Base-by-base conservation (phyloP, 192 early-diverging fungal genomes). In the Coemansia sp. region DNA sequence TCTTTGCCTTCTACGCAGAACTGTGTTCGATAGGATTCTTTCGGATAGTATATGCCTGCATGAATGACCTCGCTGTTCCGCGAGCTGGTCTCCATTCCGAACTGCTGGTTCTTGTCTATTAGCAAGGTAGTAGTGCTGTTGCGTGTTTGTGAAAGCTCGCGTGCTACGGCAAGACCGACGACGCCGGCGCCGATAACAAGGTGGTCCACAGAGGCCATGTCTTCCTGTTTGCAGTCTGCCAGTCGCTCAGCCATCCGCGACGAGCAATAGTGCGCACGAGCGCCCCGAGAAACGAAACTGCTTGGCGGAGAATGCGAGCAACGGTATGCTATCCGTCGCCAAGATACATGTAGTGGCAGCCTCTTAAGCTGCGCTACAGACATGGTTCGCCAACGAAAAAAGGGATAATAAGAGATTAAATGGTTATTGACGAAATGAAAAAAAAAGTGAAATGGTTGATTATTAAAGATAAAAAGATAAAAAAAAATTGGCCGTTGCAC, bases 21-120 rank as follows among this genome's bases (percentile, higher is more conserved):
- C 32, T 52, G 59, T 9, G 93, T 93, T 69, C 93, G 93, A 39
- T 95, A 75, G 38, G 89, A 92, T 65, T 88, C 74, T 14, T 66
- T 63, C 1, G 93, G 92, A 52, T 95, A 96, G 78, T 94, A 93
- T 12, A 96, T 78, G 0, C 94, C 94, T 7, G 91, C 92, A 55
- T 96, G 94, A 67, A 96, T 96, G 14, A 96, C 91, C 71, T 95
- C 91, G 64, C 90, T 93, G 84, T 95, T 96, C 14, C 94, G 74
- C 33, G 93, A 91, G 69, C 91, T 91, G 4, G 92, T 94, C 71
- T 93, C 92, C 72, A 87, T 84, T 6, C 92, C 92, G 32, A 87
- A 58, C 8, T 67, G 64, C 9, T 67, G 59, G 67, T 93, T 87
- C 61, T 90, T 90, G 36, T 95, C 93, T 2, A 95, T 76, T 0